Evolutionary conservation across 108 stramenopile genomes (phyloP).

Genomic region (Cyclotella distinguenda): DNA sequence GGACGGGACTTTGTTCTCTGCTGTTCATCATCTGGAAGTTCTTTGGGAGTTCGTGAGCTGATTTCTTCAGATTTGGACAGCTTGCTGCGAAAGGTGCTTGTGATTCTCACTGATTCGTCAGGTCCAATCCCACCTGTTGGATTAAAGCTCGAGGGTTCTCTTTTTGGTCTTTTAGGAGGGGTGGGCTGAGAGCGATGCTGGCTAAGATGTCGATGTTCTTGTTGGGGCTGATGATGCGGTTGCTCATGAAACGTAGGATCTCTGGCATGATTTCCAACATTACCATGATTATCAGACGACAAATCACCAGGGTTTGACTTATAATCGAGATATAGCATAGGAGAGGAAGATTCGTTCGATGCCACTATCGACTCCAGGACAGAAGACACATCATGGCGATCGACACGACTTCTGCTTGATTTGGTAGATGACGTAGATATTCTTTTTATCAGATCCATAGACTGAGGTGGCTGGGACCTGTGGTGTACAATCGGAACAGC

Average conservation of each 20-base stretch:
- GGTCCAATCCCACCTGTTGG: no score
- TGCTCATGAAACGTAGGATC: background rate
- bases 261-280: background rate
- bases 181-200: no score
- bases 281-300: no score
- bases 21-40: background rate
- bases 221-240: background rate
- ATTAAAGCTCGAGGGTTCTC: no score
- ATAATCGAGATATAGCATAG: slow-evolving; percentile 5
- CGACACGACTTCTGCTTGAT: background rate
- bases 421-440: background rate
- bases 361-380: slow-evolving; percentile 5
- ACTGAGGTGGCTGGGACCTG: background rate
- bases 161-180: no score
- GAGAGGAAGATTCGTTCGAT: slow-evolving; percentile 1
- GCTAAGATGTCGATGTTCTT: background rate
- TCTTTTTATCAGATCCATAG: background rate
- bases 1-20: background rate
- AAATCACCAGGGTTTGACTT: background rate
- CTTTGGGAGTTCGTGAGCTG: background rate
- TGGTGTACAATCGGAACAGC: background rate
- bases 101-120: no score
- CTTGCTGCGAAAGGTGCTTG: no score
- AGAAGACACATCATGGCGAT: background rate
- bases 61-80: no score